Percentiles rank a stretch among this genome's conserved stretches.
These are phyloP conservation scores for Eimeria praecox DNA, from an alignment of 169 alveolate species.

Conservation along the genomic window DNA sequence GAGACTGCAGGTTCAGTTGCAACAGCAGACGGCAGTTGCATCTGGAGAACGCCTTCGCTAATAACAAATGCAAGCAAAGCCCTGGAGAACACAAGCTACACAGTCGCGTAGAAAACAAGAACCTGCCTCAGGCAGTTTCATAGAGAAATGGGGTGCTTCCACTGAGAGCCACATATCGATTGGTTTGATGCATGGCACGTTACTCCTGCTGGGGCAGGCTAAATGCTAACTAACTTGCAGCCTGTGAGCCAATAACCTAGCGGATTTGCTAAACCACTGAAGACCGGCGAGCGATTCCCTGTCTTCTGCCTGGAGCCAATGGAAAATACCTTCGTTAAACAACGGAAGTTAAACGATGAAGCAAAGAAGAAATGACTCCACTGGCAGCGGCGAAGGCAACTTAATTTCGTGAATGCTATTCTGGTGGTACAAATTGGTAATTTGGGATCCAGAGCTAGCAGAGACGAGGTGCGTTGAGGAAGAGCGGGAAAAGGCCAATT, in stretches of 20 bases:
- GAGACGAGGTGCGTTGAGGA: not conserved
- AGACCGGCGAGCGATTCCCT: not conserved
- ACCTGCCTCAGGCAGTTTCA: too few relatives aligned
- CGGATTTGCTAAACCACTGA: not conserved
- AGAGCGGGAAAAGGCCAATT: too few relatives aligned
- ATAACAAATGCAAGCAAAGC: not conserved
- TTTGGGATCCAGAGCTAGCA: not conserved
- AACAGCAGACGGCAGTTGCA: not conserved
- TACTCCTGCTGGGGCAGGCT: not conserved
- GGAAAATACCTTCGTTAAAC: not conserved
- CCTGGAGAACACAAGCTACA: not conserved
- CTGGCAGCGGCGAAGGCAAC: not conserved
- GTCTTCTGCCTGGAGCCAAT: not conserved
- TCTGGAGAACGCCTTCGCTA: not conserved
- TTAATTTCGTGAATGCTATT: not conserved
- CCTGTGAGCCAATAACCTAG: not conserved
- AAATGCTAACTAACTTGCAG: not conserved
- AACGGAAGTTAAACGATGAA: too few relatives aligned
- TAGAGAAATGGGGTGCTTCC: too few relatives aligned
- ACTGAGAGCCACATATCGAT: too few relatives aligned
- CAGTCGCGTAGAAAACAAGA: too few relatives aligned
- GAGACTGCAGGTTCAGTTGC: too few relatives aligned
- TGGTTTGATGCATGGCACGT: not conserved
- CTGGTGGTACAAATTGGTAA: not conserved
- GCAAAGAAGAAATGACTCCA: too few relatives aligned